phyloP scores from a whole-genome alignment of 352 stramenopile genomes.

The Pythium pyrilobum region DNA sequence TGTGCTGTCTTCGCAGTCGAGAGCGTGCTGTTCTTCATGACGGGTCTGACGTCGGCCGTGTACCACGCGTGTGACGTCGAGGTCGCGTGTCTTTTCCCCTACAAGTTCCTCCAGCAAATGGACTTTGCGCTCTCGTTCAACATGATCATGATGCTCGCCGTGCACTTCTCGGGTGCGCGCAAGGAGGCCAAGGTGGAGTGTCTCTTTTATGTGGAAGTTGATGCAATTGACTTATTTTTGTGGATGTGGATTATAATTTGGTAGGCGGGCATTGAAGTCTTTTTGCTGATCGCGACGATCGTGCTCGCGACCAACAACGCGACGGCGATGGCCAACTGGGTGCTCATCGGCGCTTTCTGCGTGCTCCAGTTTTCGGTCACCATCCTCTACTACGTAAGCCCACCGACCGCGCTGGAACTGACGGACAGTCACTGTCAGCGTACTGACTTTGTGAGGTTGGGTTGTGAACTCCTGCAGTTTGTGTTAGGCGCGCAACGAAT shows the following conservation, averaged over 20 bases:
- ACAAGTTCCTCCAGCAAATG: conserved; percentile 31
- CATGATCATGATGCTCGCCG: conserved; percentile 31
- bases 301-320: conserved; percentile 28
- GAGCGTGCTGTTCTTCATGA: conserved; percentile 26
- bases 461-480: conserved; percentile 6
- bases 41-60: conserved; percentile 27
- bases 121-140: conserved; percentile 44
- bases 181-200: conserved; percentile 33
- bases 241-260: no score
- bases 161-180: conserved; percentile 32
- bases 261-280: conserved; percentile 27
- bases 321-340: conserved; percentile 34
- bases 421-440: no score
- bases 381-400: conserved; percentile 30
- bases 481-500: conserved; percentile 24
- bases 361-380: conserved; percentile 28
- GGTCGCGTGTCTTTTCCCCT: conserved; percentile 28
- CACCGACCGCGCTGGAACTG: background rate
- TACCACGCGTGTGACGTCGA: conserved; percentile 39
- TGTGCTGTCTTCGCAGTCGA: conserved; percentile 21
- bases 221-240: no score
- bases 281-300: conserved; percentile 30
- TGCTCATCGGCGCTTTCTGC: conserved; percentile 22
- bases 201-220: background rate
- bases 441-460: background rate